Conservation (phyloP, 345 rosid genomes). For the Rubroshorea leprosula region DNA sequence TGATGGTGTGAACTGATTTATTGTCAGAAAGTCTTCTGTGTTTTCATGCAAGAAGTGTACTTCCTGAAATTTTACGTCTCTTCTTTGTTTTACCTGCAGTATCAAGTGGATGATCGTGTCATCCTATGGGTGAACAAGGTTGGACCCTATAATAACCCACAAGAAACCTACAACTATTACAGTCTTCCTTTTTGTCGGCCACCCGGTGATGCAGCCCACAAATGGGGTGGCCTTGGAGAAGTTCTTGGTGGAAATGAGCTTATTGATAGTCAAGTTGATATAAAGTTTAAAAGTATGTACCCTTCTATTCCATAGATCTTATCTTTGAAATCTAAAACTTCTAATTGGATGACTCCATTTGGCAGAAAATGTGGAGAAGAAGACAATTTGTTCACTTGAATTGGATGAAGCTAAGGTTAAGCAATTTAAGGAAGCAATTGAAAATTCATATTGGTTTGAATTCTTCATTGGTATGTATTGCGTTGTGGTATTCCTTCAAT, state of each 20-base stretch:
- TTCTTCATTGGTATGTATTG: slow-evolving; percentile 83
- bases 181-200: slow-evolving; percentile 94
- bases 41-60: no score
- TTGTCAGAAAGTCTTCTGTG: no score
- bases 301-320: slow-evolving; percentile 3
- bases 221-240: slow-evolving; percentile 99
- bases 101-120: slow-evolving; percentile 67
- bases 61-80: not conserved
- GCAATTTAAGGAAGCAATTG: slow-evolving; percentile 87
- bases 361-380: slow-evolving; percentile 64
- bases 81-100: slow-evolving; percentile 42
- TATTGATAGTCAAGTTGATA: slow-evolving; percentile 79
- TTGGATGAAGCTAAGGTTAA: slow-evolving; percentile 70
- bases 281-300: slow-evolving; percentile 73
- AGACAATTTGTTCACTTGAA: slow-evolving; percentile 50
- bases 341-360: slow-evolving; percentile 1
- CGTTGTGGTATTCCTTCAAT: not conserved
- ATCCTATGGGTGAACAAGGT: slow-evolving; percentile 98
- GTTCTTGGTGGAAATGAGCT: slow-evolving; percentile 99
- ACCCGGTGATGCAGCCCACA: slow-evolving; percentile 60
- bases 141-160: slow-evolving; percentile 99
- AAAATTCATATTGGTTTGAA: slow-evolving; percentile 88
- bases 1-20: no score
- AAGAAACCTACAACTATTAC: slow-evolving; percentile 98
- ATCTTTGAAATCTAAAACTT: not conserved